Base-by-base conservation (phyloP, 208 protist species). In the Perkinsela sp. region DNA sequence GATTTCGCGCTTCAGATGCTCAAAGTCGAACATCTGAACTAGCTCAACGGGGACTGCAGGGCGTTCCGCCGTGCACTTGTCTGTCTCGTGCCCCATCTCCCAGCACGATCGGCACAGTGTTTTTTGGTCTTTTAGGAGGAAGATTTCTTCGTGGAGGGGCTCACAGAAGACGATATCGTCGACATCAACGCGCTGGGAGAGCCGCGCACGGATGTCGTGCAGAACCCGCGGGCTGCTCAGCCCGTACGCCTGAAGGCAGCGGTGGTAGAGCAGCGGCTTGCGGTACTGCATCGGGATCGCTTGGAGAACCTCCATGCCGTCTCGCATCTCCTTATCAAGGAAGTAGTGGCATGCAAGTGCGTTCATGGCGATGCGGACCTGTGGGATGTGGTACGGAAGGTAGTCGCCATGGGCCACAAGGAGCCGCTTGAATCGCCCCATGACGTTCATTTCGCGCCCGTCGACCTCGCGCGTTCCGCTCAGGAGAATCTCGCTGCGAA, bases 11-110 rank as follows among this genome's bases (percentile, higher is more conserved):
- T 57, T 57, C 13, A 57, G 40, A 57, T n/a, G 22, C 6, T 57
- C 40, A 57, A 57, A 57, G 40, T 57, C 40, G 22, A 57, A 57
- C 40, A 57, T 57, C 40, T 57, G 40, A 57, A 22, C 40, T n/a
- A 22, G 40, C 13, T 6, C 6, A 57, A 57, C 22, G 13, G 13
- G 6, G 6, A 57, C 40, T 22, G 13, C 13, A 6, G 6, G 6
- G 13, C 22, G 6, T 6, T 57, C 40, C 40, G 6, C 40, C 6
- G 13, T 57, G 40, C 40, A 57, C 13, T 57, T 57, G 22, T 57
- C 40, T 22, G 40, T 22, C 13, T 57, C 13, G 22, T 57, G 40
- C 40, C 40, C 40, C 6, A 57, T 6, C 40, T 22, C 13, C 40
- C 40, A 57, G 22, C 40, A 57, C 13, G 13, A 57, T 6, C 22